Conservation (phyloP, 2,329 filamentous ascomycete genomes). For the Epichloe baconii region DNA sequence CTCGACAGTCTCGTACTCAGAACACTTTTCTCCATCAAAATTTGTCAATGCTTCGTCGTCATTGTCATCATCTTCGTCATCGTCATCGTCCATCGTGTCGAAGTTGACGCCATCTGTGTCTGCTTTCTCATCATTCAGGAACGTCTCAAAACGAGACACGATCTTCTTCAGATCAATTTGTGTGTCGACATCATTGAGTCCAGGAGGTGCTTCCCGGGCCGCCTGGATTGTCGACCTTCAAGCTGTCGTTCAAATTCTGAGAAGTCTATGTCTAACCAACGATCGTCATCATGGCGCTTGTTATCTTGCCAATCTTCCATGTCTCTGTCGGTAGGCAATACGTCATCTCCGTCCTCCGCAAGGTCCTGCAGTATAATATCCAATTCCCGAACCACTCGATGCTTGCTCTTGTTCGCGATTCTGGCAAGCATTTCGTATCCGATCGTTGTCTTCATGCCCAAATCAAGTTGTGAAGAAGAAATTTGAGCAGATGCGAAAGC, state of each 20-base stretch:
- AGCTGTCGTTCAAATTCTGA: conserved; percentile 79
- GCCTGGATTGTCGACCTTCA: conserved; percentile 29
- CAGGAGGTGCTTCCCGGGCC: conserved; percentile 22
- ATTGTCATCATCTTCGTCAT: conserved; percentile 36
- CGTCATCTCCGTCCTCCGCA: conserved; percentile 51
- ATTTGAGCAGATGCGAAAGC: conserved; percentile 8
- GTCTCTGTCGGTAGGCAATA: conserved; percentile 59
- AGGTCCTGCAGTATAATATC: conserved; percentile 65
- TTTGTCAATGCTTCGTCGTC: conserved; percentile 38
- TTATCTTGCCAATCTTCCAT: conserved; percentile 54
- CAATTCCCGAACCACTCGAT: conserved; percentile 59
- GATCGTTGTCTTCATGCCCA: conserved; percentile 80
- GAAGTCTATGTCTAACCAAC: conserved; percentile 87
- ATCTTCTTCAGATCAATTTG: conserved; percentile 78
- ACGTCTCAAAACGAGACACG: conserved; percentile 84
- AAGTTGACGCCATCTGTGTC: conserved; percentile 67
- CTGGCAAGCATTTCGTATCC: conserved; percentile 80
- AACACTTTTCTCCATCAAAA: conserved; percentile 11
- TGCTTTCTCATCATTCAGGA: conserved; percentile 74
- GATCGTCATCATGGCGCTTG: conserved; percentile 64
- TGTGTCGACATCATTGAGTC: conserved; percentile 52
- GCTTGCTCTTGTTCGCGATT: conserved; percentile 55
- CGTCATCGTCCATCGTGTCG: conserved; percentile 56
- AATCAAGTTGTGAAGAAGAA: conserved; percentile 33
- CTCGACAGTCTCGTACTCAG: conserved; percentile 61